phyloP scores from a whole-genome alignment of 2,329 filamentous ascomycete species.

The Xylariaceae sp. region DNA sequence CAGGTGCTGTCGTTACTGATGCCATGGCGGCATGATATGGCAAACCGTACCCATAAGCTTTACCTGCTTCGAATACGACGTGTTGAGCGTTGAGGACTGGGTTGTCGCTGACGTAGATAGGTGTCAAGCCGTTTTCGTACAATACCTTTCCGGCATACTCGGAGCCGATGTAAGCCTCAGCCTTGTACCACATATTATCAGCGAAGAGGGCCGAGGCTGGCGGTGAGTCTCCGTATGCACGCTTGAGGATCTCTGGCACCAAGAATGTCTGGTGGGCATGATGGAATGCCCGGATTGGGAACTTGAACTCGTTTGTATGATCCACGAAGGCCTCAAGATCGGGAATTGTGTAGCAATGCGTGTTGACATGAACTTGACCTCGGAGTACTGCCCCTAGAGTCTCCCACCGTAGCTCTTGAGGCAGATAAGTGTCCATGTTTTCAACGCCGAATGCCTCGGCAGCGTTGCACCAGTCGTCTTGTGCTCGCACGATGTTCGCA shows the following conservation, averaged over 20 bases:
- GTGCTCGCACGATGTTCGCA: conserved; percentile 48
- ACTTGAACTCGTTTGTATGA: conserved; percentile 69
- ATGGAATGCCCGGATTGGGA: conserved; percentile 62
- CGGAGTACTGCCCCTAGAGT: conserved; percentile 58
- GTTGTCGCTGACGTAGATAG: conserved; percentile 68
- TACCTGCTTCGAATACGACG: conserved; percentile 61
- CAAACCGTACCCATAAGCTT: conserved; percentile 55
- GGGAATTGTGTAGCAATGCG: conserved; percentile 66
- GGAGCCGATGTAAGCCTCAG: conserved; percentile 60
- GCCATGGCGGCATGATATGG: conserved; percentile 57
- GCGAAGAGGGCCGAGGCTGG: conserved; percentile 63
- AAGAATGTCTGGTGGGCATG: conserved; percentile 65
- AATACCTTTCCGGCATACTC: conserved; percentile 64
- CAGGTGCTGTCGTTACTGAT: conserved; percentile 54
- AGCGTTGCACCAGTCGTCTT: conserved; percentile 64
- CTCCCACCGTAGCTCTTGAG: conserved; percentile 60
- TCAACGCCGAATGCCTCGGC: conserved; percentile 47
- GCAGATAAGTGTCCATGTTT: conserved; percentile 53
- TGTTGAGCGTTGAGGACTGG: conserved; percentile 67
- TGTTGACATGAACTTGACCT: conserved; percentile 65
- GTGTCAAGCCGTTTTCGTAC: conserved; percentile 59
- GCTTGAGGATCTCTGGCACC: conserved; percentile 60
- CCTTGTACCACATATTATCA: conserved; percentile 70
- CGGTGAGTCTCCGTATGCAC: conserved; percentile 48
- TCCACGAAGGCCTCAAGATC: conserved; percentile 67